phyloP scores from a whole-genome alignment of 179 eudicot species.

The Camellia oleifera region DNA sequence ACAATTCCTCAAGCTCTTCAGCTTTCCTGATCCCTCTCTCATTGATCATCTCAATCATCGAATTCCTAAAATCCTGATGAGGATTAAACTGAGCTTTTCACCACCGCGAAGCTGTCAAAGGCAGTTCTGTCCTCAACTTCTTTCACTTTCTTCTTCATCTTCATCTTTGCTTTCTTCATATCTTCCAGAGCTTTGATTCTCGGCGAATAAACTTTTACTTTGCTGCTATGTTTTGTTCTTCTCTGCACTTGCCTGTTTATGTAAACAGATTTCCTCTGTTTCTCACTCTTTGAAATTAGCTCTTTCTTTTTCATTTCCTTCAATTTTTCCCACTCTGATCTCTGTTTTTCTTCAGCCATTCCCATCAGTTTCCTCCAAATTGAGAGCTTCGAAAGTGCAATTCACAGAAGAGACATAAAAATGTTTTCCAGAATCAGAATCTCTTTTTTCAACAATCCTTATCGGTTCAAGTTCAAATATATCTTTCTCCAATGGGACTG shows the following conservation, averaged over 20 bases:
- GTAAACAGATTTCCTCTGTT: conserved; percentile 41
- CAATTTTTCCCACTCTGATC: conserved; percentile 29
- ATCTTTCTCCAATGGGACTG: conserved; percentile 26
- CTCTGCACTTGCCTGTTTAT: conserved; percentile 22
- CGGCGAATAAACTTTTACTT: conserved; percentile 41
- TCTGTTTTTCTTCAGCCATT: conserved; percentile 11
- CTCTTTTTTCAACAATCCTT: background rate
- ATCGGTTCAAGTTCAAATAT: conserved; percentile 18
- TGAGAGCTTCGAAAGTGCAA: conserved; percentile 2
- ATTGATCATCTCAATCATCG: conserved; percentile 82
- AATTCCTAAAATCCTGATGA: conserved; percentile 55
- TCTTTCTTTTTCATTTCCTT: conserved; percentile 42
- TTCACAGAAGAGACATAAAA: background rate
- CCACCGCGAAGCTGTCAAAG: conserved; percentile 63
- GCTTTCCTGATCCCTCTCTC: conserved; percentile 46
- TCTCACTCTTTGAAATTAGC: conserved; percentile 32
- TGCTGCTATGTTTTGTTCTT: conserved; percentile 26
- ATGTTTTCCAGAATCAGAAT: background rate
- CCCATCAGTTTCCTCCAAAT: conserved; percentile 11
- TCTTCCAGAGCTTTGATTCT: conserved; percentile 60
- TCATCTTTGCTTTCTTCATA: conserved; percentile 49
- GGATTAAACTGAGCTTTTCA: conserved; percentile 60
- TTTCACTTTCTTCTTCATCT: conserved; percentile 28
- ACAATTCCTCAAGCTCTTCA: conserved; percentile 67
- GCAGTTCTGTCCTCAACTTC: conserved; percentile 16